Evolutionary conservation across 1,284 basidiomycete species (phyloP).

Genomic region (Sparassis latifolia): DNA sequence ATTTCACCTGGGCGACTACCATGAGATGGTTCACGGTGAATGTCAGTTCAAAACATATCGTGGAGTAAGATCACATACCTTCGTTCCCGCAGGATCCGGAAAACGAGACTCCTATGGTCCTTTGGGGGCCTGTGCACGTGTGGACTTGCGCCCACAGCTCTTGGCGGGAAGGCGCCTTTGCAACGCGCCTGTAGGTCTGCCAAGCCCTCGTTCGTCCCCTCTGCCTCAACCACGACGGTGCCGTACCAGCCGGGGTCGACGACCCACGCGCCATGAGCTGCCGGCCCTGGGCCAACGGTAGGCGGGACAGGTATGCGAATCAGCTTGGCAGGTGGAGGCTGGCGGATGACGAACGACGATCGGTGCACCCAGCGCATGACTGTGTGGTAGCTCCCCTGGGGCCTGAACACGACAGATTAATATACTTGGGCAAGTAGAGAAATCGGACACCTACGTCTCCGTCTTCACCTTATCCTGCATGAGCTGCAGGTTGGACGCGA

Average conservation of each 20-base stretch:
- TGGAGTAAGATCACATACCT: constrained; percentile 40
- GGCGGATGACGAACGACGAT: constrained; percentile 61
- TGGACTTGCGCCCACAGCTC: constrained; percentile 27
- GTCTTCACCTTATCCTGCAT: constrained; percentile 72
- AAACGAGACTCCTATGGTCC: constrained; percentile 52
- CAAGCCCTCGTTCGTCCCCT: constrained; percentile 77
- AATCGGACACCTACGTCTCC: constrained; percentile 56
- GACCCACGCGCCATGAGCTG: constrained; percentile 34
- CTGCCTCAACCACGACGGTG: constrained; percentile 70
- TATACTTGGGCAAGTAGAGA: not conserved
- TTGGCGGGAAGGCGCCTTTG: constrained; percentile 57
- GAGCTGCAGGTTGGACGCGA: constrained; percentile 64
- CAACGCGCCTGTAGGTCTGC: constrained; percentile 73
- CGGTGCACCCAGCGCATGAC: constrained; percentile 80
- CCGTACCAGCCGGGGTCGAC: constrained; percentile 78
- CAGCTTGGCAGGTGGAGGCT: constrained; percentile 24
- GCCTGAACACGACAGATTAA: constrained; percentile 35
- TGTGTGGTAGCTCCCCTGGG: constrained; percentile 69
- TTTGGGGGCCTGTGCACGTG: constrained; percentile 28
- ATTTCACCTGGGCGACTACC: constrained; percentile 73
- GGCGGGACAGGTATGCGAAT: constrained; percentile 22
- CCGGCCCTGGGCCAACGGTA: constrained; percentile 20
- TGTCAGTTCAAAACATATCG: not conserved
- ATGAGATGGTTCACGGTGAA: too few species aligned
- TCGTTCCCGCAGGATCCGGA: constrained; percentile 65